These are phyloP conservation scores for Bifiguratus adelaidae DNA, from an alignment of 192 early-diverging fungal species.

Conservation along the genomic window DNA sequence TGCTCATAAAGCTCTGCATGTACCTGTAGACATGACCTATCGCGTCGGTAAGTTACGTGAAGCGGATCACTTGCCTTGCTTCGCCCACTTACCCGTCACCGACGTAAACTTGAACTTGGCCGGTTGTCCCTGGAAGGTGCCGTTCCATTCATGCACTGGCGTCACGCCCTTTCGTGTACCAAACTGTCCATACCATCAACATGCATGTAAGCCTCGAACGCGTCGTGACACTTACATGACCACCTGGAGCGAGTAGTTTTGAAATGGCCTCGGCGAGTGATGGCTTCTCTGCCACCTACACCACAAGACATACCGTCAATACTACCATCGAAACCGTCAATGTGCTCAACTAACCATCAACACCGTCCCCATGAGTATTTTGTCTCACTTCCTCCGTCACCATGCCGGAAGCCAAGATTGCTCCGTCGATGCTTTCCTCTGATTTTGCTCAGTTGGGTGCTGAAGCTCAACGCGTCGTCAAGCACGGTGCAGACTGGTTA, in stretches of 20 bases:
- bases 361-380: no score
- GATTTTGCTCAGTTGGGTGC: constrained; percentile 81
- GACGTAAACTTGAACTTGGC: constrained; percentile 21
- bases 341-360: no score
- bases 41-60: neutral
- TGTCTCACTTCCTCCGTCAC: no score
- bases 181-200: neutral
- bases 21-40: neutral
- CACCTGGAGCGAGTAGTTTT: constrained; percentile 18
- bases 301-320: neutral
- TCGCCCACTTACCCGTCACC: constrained; percentile 12
- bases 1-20: neutral
- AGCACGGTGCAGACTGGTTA: constrained; percentile 85
- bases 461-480: constrained; percentile 82
- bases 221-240: constrained; percentile 11
- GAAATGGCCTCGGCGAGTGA: constrained; percentile 26
- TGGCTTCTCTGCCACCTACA: constrained; percentile 31
- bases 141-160: constrained; percentile 21
- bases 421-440: constrained; percentile 83
- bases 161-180: constrained; percentile 9
- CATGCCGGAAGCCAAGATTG: constrained; percentile 77
- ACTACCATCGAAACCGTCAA: no score
- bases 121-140: constrained; percentile 7
- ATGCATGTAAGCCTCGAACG: neutral
- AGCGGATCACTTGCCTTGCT: no score